Conservation (phyloP, 768 basidiomycete genomes). For the Collybiopsis luxurians region DNA sequence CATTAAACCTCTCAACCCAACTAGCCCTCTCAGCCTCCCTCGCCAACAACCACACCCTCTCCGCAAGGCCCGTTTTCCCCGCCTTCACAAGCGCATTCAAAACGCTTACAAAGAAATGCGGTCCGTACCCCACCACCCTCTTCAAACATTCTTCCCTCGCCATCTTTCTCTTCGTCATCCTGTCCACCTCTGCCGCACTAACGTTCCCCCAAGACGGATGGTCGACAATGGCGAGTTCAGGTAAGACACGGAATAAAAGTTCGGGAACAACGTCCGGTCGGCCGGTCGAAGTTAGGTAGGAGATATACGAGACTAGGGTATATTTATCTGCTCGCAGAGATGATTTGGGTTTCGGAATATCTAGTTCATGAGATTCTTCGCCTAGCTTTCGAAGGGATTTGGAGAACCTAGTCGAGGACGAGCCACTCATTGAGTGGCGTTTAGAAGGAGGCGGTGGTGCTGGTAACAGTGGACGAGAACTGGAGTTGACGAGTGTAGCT, state of each 20-base stretch:
- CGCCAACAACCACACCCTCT: conserved; percentile 64
- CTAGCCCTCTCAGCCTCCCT: conserved; percentile 57
- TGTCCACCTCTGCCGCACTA: conserved; percentile 16
- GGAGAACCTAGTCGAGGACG: neutral
- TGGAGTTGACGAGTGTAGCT: neutral
- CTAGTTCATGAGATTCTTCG: conserved; percentile 6
- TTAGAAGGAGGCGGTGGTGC: neutral
- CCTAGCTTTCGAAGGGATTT: conserved; percentile 3
- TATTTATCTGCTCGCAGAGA: conserved; percentile 31
- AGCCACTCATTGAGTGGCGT: neutral
- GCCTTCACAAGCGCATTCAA: conserved; percentile 60
- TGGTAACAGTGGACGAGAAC: neutral
- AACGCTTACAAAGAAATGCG: conserved; percentile 55
- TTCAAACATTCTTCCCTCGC: conserved; percentile 23
- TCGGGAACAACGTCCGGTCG: conserved; percentile 38
- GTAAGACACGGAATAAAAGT: conserved; percentile 54
- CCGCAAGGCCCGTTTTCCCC: conserved; percentile 51
- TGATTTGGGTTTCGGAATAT: conserved; percentile 1
- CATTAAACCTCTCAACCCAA: conserved; percentile 29
- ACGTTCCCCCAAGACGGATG: conserved; percentile 34
- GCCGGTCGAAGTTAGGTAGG: conserved; percentile 50
- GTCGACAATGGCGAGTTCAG: conserved; percentile 41
- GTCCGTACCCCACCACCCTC: conserved; percentile 51
- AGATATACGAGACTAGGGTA: conserved; percentile 52
- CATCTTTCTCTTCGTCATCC: conserved; percentile 16